Evolutionary conservation across 192 early-diverging fungal genomes (phyloP), one percentile per base, ranked within the genome.

Genomic region (Chytriomyces sp.): DNA sequence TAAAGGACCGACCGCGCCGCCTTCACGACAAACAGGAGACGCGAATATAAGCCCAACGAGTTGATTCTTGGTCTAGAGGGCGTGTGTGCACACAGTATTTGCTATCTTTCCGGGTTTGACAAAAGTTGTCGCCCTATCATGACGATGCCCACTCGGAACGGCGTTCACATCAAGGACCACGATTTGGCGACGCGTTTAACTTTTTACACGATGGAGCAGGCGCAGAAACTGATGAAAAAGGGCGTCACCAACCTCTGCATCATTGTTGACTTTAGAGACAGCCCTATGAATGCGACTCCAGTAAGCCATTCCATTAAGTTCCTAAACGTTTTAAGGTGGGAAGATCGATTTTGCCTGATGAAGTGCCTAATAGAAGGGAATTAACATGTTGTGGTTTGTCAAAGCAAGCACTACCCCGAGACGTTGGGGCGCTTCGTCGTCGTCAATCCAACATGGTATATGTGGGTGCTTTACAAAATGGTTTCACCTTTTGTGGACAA

Each of bases 401-500:
- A n/a, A n/a, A n/a, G n/a, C n/a, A 64, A 64, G 31, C 44, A 64
- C 39, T 64, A 64, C 44, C 62, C 62, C 8, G 62, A 64, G 60
- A 56, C 59, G 5, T 44, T 78, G n/a, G 76, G 73, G 4, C 49
- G 52, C n/a, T n/a, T n/a, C n/a, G n/a, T n/a, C n/a, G n/a, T n/a
- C 37, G 82, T 94, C 37, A 81, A 90, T 79, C 91, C 93, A 30
- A 92, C 91, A 55, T 93, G 90, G 90, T 89, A 93, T 70, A 91
- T 97, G 72, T 87, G 85, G 76, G 85, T 83, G 7, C 91, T 93
- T 65, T 95, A 89, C 76, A 92, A 87, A 59, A 5, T 64, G 4
- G 25, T 98, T 32, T 86, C 88, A 49, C 93, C 93, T n/a, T 96
- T 96, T 64, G 89, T 96, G 62, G 94, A 98, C 75, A 93, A 93